These are phyloP conservation scores for Simmondsia chinensis DNA, from an alignment of 148 eudicot species.

Conservation along the genomic window DNA sequence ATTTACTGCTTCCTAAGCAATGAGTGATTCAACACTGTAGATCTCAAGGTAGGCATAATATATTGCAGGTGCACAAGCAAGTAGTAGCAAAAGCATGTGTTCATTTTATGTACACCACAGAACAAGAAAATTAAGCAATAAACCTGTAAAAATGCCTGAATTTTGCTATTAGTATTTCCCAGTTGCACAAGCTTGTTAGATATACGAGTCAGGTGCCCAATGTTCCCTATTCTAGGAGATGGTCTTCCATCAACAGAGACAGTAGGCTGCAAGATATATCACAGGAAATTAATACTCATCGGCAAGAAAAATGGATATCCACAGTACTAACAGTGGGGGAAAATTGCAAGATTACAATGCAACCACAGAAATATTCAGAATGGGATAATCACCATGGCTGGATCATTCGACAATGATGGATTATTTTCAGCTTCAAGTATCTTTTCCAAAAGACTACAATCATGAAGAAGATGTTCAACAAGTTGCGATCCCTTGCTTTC, in stretches of 20 bases:
- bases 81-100: too few relatives aligned
- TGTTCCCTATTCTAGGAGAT: constrained; percentile 73
- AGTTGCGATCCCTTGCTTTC: constrained; percentile 70
- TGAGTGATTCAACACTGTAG: too few relatives aligned
- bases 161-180: constrained; percentile 43
- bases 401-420: constrained; percentile 38
- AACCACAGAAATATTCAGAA: too few relatives aligned
- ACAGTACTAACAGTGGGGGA: too few relatives aligned
- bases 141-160: constrained; percentile 72
- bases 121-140: constrained; percentile 4
- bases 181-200: constrained; percentile 77
- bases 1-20: too few relatives aligned
- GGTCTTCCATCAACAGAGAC: constrained; percentile 48
- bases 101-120: too few relatives aligned
- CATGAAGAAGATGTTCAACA: constrained; percentile 70
- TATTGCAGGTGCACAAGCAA: too few relatives aligned
- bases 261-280: constrained; percentile 61
- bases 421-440: constrained; percentile 81
- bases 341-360: too few relatives aligned
- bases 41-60: too few relatives aligned
- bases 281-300: constrained; percentile 4
- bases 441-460: constrained; percentile 74
- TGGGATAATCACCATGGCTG: constrained; percentile 59
- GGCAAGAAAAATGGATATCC: background rate
- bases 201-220: constrained; percentile 90